phyloP scores from a whole-genome alignment of 139 green algal genomes.

The Diplosphaera chodatii region DNA sequence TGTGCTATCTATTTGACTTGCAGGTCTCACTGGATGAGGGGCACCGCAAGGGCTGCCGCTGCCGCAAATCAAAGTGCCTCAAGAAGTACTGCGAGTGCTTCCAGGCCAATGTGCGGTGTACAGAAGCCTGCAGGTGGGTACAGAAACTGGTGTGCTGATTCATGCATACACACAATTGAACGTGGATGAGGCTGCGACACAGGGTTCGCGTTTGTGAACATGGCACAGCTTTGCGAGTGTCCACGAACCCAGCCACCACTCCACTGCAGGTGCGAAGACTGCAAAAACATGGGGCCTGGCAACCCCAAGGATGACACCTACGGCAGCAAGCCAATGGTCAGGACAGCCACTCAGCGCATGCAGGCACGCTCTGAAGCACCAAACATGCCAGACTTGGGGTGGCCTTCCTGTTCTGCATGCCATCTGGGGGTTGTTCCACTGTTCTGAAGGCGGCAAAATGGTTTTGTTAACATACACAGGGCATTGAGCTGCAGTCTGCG shows the following conservation, averaged over 20 bases:
- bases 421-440: too few relatives aligned
- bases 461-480: too few relatives aligned
- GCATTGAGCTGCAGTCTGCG: not conserved
- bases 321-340: too few relatives aligned
- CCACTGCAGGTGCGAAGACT: slow-evolving; percentile 30
- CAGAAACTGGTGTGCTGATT: not conserved
- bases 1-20: not conserved
- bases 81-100: slow-evolving; percentile 77
- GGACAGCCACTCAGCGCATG: too few relatives aligned
- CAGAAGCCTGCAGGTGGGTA: slow-evolving; percentile 47
- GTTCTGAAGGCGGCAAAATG: too few relatives aligned
- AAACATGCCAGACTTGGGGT: too few relatives aligned
- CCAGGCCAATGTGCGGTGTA: slow-evolving; percentile 49
- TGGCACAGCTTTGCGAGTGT: too few relatives aligned
- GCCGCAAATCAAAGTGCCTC: slow-evolving; percentile 41
- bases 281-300: slow-evolving; percentile 20
- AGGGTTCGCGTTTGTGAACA: not conserved
- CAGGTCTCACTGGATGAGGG: slow-evolving; percentile 17
- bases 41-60: slow-evolving; percentile 68
- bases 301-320: not conserved
- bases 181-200: too few relatives aligned
- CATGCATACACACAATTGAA: too few relatives aligned
- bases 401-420: too few relatives aligned
- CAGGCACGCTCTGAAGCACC: too few relatives aligned
- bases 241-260: not conserved